Base-by-base conservation (phyloP, 2,329 filamentous ascomycete genomes). In the Fusarium decemcellulare region DNA sequence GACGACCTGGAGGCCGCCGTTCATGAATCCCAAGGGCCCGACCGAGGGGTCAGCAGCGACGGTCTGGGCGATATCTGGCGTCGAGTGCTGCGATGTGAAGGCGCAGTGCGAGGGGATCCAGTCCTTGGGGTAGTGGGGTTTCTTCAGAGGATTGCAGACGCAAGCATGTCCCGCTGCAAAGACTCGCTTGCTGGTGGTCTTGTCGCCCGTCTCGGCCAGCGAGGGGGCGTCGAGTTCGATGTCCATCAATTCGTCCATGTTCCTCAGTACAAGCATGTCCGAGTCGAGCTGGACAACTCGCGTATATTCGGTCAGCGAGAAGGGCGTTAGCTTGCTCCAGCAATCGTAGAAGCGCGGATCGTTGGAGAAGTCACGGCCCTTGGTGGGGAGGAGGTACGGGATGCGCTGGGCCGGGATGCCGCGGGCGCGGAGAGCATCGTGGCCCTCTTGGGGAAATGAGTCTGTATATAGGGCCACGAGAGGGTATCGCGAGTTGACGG, bases 221-320 rank as follows among this genome's bases (percentile, higher is more conserved):
- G 63, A 39, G 1, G 72, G 73, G 34, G 82, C 76, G 79, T 95
- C 93, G 47, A 97, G 87, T 65, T 88, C 83, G 52, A 97, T 73
- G n/a, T 93, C 89, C 93, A 97, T 97, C 71, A 97, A 83, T 82
- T 97, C 94, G 78, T 97, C 94, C 93, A 97, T 97, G 80, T 97
- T 97, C 74, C 86, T 86, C 70, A 91, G 81, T 8, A 93, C 90
- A 53, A 97, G 82, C 94, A 97, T 97, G 82, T 97, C 94, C 75
- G 91, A 92, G 81, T 97, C 94, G 58, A 97, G 86, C 81, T 94
- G 92, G 37, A 97, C 92, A 36, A 97, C 88, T 42, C 94, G 88
- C 29, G 91, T 86, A 81, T 95, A 97, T 77, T 95, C 90, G 16
- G 86, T 86, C 34, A 97, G 84, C 23, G 88, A 90, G 78, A 97